These are phyloP conservation scores for Lachancea thermotolerans DNA, from an alignment of 805 yeast genomes.

Conservation along the genomic window DNA sequence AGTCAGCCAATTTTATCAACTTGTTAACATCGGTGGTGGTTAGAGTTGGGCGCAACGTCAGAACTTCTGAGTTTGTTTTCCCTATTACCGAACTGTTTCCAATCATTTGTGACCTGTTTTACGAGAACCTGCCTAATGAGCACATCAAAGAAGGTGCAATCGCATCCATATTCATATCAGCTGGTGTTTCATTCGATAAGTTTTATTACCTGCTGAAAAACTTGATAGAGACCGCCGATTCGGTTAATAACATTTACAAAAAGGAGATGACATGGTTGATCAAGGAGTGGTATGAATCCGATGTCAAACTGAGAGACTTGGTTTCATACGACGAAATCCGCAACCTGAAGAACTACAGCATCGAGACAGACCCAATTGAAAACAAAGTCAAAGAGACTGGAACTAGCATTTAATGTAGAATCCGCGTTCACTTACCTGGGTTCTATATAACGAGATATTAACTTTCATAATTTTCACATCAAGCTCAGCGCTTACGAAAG, in stretches of 20 bases:
- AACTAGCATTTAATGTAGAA: constrained; percentile 18
- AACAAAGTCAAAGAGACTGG: constrained; percentile 39
- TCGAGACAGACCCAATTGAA: constrained; percentile 53
- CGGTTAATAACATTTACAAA: constrained; percentile 42
- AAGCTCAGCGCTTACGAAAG: no score
- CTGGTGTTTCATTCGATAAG: constrained; percentile 59
- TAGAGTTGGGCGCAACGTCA: constrained; percentile 55
- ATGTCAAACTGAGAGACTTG: constrained; percentile 54
- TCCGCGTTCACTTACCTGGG: not conserved
- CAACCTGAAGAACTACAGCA: constrained; percentile 40
- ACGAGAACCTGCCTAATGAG: constrained; percentile 35
- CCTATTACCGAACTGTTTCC: constrained; percentile 69
- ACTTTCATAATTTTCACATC: not conserved
- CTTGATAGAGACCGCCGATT: constrained; percentile 53
- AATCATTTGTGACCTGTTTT: constrained; percentile 51
- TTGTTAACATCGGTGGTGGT: constrained; percentile 35
- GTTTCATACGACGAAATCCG: constrained; percentile 42
- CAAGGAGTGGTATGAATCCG: constrained; percentile 59
- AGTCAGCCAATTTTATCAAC: constrained; percentile 31
- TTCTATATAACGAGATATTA: not conserved
- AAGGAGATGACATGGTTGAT: constrained; percentile 60
- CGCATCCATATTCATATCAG: constrained; percentile 53
- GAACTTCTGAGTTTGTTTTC: constrained; percentile 68
- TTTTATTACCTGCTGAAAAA: constrained; percentile 58
- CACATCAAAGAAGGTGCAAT: constrained; percentile 45